These are phyloP conservation scores for Lithohypha guttulata DNA, from an alignment of 2,329 filamentous ascomycete genomes.

Conservation along the genomic window DNA sequence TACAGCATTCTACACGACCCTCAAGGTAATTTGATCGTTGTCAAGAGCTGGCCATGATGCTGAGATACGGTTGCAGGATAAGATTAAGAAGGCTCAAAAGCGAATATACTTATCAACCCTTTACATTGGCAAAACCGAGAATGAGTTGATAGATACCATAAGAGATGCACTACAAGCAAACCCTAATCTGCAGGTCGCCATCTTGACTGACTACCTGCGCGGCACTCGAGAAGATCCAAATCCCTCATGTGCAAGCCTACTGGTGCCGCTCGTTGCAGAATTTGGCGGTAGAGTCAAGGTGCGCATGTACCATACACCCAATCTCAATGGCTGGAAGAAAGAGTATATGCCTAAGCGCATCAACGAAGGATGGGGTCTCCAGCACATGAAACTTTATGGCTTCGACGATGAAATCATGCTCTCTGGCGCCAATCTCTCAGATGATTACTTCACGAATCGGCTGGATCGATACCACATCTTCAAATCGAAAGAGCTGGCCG, in stretches of 20 bases:
- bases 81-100: slow-evolving; percentile 67
- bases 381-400: slow-evolving; percentile 98
- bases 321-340: slow-evolving; percentile 78
- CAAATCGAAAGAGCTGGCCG: slow-evolving; percentile 62
- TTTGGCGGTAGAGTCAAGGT: slow-evolving; percentile 76
- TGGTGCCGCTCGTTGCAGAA: slow-evolving; percentile 82
- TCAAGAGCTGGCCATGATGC: slow-evolving; percentile 9
- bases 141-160: slow-evolving; percentile 73
- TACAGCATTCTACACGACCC: slow-evolving; percentile 76
- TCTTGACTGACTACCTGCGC: slow-evolving; percentile 81
- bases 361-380: slow-evolving; percentile 95
- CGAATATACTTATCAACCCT: slow-evolving; percentile 90
- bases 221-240: slow-evolving; percentile 84
- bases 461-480: slow-evolving; percentile 94
- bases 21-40: slow-evolving; percentile 55
- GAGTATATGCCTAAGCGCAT: slow-evolving; percentile 75
- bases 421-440: slow-evolving; percentile 83
- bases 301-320: slow-evolving; percentile 96
- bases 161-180: slow-evolving; percentile 64
- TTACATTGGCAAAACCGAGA: slow-evolving; percentile 89
- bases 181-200: slow-evolving; percentile 67
- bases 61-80: slow-evolving; percentile 43
- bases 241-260: slow-evolving; percentile 75
- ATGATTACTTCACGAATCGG: slow-evolving; percentile 91
- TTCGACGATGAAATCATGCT: slow-evolving; percentile 92